These are phyloP conservation scores for Citeromyces siamensis DNA, from an alignment of 1,139 yeast genomes.

Conservation along the genomic window DNA sequence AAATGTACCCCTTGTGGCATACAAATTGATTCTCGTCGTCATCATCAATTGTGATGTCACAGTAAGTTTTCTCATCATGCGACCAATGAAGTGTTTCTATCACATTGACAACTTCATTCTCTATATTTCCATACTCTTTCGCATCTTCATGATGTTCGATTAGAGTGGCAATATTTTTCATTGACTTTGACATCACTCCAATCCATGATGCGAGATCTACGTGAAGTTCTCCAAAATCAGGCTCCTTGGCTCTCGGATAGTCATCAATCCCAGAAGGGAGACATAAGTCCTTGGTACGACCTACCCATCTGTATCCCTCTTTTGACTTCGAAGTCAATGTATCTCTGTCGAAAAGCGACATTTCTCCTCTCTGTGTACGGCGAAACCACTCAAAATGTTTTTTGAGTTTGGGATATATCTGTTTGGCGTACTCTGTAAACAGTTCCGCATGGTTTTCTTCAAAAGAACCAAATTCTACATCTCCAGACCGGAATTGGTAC, in stretches of 20 bases:
- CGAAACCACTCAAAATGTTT: constrained; percentile 82
- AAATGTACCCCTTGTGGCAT: constrained; percentile 84
- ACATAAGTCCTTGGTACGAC: constrained; percentile 76
- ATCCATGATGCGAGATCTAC: constrained; percentile 90
- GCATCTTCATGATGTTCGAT: constrained; percentile 50
- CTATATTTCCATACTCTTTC: constrained; percentile 34
- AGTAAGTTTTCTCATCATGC: constrained; percentile 49
- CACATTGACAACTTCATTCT: constrained; percentile 44
- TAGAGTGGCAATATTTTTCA: constrained; percentile 63
- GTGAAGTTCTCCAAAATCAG: constrained; percentile 82
- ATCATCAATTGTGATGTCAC: constrained; percentile 74
- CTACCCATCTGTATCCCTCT: constrained; percentile 82
- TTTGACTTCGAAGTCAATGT: constrained; percentile 21
- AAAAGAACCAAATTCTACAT: constrained; percentile 29
- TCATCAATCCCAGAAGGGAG: constrained; percentile 93
- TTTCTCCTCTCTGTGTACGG: constrained; percentile 63
- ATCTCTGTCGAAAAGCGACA: constrained; percentile 61
- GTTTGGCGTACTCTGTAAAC: constrained; percentile 44
- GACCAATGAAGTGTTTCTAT: constrained; percentile 77
- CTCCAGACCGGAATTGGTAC: constrained; percentile 13
- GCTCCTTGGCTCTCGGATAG: constrained; percentile 76
- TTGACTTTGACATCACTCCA: constrained; percentile 80
- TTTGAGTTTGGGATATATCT: constrained; percentile 66
- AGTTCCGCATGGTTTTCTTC: constrained; percentile 52
- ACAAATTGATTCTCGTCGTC: constrained; percentile 46